A percentile compares a stretch with the other conserved stretches of the same genome.
These are phyloP conservation scores for Nicotiana attenuata DNA, from an alignment of 257 asterid genomes.

Conservation along the genomic window DNA sequence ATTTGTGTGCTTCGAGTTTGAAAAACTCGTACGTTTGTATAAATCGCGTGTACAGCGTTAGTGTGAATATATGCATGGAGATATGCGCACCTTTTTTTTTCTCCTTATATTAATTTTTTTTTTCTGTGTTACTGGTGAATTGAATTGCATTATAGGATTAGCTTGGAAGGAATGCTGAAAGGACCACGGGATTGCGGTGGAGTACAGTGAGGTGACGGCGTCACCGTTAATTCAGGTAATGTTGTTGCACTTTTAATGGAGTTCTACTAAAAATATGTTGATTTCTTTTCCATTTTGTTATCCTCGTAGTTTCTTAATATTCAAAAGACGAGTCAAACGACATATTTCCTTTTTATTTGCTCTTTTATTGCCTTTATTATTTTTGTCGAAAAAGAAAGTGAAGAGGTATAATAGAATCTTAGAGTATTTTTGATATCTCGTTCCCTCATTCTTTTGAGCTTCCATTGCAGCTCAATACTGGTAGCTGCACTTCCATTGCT, in stretches of 20 bases:
- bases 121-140: neutral
- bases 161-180: constrained; percentile 4
- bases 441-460: constrained; percentile 20
- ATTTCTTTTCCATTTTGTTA: neutral
- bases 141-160: neutral
- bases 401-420: constrained; percentile 13
- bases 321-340: constrained; percentile 23
- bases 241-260: neutral
- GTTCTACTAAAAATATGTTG: neutral
- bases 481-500: neutral
- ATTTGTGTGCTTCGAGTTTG: neutral
- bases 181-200: constrained; percentile 1
- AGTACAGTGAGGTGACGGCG: constrained; percentile 7
- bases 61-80: constrained; percentile 9
- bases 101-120: neutral
- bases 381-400: constrained; percentile 22
- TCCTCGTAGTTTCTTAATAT: neutral
- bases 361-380: constrained; percentile 8
- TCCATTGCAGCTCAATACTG: constrained; percentile 13
- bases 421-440: constrained; percentile 27
- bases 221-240: constrained; percentile 24
- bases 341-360: constrained; percentile 15
- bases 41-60: neutral
- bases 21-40: neutral
- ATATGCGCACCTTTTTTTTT: neutral